Conservation (phyloP, 176 grass and related monocot genomes). For the Carex cristatella region DNA sequence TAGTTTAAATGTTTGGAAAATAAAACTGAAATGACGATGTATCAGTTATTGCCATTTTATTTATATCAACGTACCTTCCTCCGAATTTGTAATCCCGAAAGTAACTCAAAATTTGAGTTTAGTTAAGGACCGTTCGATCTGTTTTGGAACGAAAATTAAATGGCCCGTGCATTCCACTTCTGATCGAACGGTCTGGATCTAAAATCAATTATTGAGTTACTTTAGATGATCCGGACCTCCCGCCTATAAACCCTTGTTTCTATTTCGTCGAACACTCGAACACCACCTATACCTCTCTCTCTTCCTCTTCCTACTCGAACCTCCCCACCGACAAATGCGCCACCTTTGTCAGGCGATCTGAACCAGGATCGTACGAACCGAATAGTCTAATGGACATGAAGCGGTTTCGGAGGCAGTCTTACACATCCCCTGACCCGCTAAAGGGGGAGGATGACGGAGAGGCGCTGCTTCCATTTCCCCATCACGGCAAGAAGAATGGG, state of each 20-base stretch:
- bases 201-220: too few relatives aligned
- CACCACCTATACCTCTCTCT: neutral
- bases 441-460: constrained; percentile 7
- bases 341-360: neutral
- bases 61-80: neutral
- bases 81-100: too few relatives aligned
- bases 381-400: constrained; percentile 28
- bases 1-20: neutral
- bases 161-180: too few relatives aligned
- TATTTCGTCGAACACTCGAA: constrained; percentile 6
- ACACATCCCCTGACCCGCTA: neutral
- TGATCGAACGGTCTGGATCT: too few relatives aligned
- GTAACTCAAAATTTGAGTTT: too few relatives aligned
- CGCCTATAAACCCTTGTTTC: constrained; percentile 14
- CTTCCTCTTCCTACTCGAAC: neutral
- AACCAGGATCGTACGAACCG: neutral
- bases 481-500: constrained; percentile 1
- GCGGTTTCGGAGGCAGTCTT: constrained; percentile 15
- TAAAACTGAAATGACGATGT: neutral
- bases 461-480: neutral
- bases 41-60: neutral
- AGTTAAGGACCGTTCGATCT: too few relatives aligned
- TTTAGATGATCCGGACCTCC: neutral
- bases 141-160: too few relatives aligned
- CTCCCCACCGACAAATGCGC: neutral